phyloP scores from a whole-genome alignment of 495 filamentous ascomycete genomes.

The Tuber umbilicatum region DNA sequence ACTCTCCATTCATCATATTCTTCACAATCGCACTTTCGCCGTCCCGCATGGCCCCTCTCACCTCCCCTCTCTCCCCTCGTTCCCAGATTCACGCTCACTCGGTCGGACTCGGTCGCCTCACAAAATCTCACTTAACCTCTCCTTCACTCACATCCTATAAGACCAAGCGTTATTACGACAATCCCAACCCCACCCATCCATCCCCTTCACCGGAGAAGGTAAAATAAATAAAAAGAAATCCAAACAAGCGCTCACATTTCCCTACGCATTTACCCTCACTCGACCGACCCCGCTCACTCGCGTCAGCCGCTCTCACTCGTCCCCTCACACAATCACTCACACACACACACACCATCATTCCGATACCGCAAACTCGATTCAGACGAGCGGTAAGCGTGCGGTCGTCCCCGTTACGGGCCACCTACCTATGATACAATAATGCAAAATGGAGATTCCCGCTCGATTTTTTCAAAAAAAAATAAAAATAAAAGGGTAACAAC shows the following conservation, averaged over 20 bases:
- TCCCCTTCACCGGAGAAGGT: neutral
- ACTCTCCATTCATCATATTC: neutral
- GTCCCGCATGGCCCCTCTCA: neutral
- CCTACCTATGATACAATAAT: constrained; percentile 2
- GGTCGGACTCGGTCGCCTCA: neutral
- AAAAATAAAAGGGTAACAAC: neutral
- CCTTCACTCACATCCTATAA: neutral
- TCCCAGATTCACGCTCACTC: neutral
- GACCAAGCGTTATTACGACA: neutral
- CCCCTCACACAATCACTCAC: neutral
- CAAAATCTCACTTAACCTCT: constrained; percentile 1
- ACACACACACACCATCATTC: neutral
- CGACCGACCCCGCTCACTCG: constrained; percentile 6
- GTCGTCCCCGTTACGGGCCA: neutral
- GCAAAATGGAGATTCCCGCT: neutral
- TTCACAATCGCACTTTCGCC: neutral
- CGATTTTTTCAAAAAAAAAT: neutral
- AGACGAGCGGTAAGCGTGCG: neutral
- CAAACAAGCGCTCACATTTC: neutral
- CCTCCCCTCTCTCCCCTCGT: neutral
- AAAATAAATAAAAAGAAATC: neutral
- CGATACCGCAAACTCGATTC: neutral
- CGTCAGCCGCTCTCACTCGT: constrained; percentile 5
- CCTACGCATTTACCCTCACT: constrained; percentile 3
- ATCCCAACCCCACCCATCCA: neutral